Conservation (phyloP, 148 eudicot genomes). For the Drosera capensis region DNA sequence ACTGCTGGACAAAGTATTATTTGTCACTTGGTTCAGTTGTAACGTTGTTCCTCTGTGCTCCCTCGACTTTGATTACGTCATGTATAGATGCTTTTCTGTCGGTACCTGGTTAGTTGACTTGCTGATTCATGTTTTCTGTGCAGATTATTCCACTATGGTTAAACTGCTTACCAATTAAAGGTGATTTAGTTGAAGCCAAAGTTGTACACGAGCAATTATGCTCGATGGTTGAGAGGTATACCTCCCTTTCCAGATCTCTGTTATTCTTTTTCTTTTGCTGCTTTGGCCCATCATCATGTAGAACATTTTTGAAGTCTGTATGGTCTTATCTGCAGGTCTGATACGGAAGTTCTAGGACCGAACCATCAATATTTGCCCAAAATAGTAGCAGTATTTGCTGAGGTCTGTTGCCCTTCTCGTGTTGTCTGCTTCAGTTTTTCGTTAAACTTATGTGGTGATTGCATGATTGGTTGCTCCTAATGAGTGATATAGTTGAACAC, state of each 20-base stretch:
- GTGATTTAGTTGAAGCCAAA: slow-evolving; percentile 80
- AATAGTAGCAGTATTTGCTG: slow-evolving; percentile 82
- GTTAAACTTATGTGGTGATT: not conserved
- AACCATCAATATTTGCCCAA: slow-evolving; percentile 78
- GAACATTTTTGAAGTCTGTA: not conserved
- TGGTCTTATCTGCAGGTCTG: slow-evolving; percentile 51
- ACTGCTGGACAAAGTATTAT: not conserved
- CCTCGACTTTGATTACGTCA: too few species aligned
- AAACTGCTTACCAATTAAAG: slow-evolving; percentile 63
- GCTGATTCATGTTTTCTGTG: slow-evolving; percentile 3
- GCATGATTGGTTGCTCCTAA: not conserved
- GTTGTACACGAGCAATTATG: slow-evolving; percentile 82
- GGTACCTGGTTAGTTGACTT: not conserved
- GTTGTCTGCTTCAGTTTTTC: not conserved
- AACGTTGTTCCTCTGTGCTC: not conserved
- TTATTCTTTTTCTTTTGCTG: not conserved
- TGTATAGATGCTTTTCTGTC: not conserved
- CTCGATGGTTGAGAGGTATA: slow-evolving; percentile 79
- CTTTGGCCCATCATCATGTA: not conserved
- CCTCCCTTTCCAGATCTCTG: not conserved
- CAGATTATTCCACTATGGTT: slow-evolving; percentile 84
- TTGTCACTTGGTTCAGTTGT: not conserved
- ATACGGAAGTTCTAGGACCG: slow-evolving; percentile 66
- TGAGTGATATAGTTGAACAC: too few species aligned
- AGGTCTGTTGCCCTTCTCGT: slow-evolving; percentile 37